Conservation (phyloP, 2,329 filamentous ascomycete genomes). For the Chaetomium strumarium region DNA sequence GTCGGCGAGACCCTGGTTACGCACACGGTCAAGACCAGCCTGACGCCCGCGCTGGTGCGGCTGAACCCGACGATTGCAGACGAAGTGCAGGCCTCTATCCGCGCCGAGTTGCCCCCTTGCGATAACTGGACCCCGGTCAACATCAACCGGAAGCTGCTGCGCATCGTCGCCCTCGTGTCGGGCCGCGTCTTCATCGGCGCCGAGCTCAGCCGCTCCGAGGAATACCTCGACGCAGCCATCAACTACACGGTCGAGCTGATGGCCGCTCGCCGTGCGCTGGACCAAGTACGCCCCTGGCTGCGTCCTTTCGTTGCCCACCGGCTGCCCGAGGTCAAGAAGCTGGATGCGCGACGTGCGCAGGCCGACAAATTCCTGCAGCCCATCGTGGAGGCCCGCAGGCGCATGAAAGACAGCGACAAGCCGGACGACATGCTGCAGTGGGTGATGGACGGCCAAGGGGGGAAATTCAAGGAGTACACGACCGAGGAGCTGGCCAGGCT, state of each 20-base stretch:
- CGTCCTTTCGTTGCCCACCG: constrained; percentile 30
- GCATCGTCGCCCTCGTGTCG: constrained; percentile 41
- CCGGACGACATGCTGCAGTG: constrained; percentile 45
- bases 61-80: constrained; percentile 35
- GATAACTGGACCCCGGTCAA: constrained; percentile 37
- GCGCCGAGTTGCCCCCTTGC: constrained; percentile 31
- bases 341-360: constrained; percentile 30
- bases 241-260: constrained; percentile 42
- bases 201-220: constrained; percentile 39
- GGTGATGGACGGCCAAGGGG: constrained; percentile 35
- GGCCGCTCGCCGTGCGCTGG: constrained; percentile 29
- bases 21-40: constrained; percentile 28
- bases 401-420: constrained; percentile 25
- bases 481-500: constrained; percentile 34
- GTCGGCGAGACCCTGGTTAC: constrained; percentile 25
- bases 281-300: constrained; percentile 28
- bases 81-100: constrained; percentile 34
- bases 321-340: constrained; percentile 31
- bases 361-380: constrained; percentile 34
- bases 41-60: constrained; percentile 33
- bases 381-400: constrained; percentile 29
- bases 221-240: constrained; percentile 42
- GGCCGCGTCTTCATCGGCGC: constrained; percentile 44
- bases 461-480: constrained; percentile 30
- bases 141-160: constrained; percentile 37